Base-by-base conservation (phyloP, 169 alveolate genomes). In the Blepharisma undulans region DNA sequence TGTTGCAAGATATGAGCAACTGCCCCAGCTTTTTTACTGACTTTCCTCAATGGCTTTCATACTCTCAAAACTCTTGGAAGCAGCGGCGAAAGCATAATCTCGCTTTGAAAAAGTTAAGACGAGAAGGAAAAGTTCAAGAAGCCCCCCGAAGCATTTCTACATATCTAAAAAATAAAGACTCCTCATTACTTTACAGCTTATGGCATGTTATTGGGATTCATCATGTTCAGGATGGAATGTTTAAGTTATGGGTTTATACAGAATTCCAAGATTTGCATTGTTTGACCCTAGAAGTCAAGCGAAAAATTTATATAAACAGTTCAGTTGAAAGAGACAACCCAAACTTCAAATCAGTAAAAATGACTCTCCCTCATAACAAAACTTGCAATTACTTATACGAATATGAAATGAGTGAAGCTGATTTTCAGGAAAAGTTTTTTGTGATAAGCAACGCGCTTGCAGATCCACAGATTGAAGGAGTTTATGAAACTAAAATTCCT, bases 401-500 rank as follows among this genome's bases (percentile, higher is more conserved):
- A 76, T 84, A 95, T 84, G 89, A 89, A 34, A 90, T 94, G 74
- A 93, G 91, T 76, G 98, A 97, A 93, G 94, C 93, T 59, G 95
- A 88, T 77, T 95, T 92, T 92, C 84, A 91, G 87, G 94, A 91
- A 19, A 93, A 94, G 82, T 95, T 87, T 88, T 93, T 93, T 74
- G 91, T 93, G 61, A 87, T 96, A 25, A 92, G 88, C 72, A 92
- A 95, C 76, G 95, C 93, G 59, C 84, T 95, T 25, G 93, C 97
- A 0, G 95, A 95, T 91, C 94, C 96, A 14, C 89, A 94, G 21
- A 93, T 95, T 59, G 99, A 97, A 90, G 98, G 98, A 27, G 95
- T 97, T 14, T 97, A 97, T 93, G 98, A 97, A 88, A 92, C 97
- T 2, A 92, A 96, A 76, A 92, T 94, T 21, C 99, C 99, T 59